Evolutionary conservation across 2,329 filamentous ascomycete species (phyloP).

Genomic region (Fusarium sp.): DNA sequence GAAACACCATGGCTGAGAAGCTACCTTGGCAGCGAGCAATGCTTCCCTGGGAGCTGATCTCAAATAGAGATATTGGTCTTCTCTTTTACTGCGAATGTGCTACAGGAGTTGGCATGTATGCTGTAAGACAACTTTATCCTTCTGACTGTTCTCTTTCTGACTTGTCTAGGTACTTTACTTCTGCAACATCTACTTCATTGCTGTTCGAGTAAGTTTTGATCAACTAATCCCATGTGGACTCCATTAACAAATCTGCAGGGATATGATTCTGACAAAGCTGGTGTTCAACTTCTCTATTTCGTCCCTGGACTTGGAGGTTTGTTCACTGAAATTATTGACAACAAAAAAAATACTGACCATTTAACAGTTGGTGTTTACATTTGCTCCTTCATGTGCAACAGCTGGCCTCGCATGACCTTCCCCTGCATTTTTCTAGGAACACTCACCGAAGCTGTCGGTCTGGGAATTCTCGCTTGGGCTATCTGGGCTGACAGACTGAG

Average conservation of each 20-base stretch:
- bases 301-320: constrained; percentile 70
- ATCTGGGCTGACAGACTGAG: constrained; percentile 59
- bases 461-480: constrained; percentile 68
- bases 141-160: constrained; percentile 50
- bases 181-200: constrained; percentile 73
- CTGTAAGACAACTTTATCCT: constrained; percentile 45
- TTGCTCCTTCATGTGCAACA: constrained; percentile 69
- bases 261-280: constrained; percentile 62
- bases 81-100: constrained; percentile 71
- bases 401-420: constrained; percentile 71
- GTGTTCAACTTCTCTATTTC: constrained; percentile 70
- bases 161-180: constrained; percentile 69
- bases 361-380: constrained; percentile 62
- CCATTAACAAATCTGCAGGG: constrained; percentile 48
- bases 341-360: neutral
- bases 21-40: constrained; percentile 69
- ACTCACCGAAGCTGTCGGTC: constrained; percentile 66
- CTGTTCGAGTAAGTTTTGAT: constrained; percentile 57
- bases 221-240: too few relatives aligned
- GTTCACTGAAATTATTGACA: neutral
- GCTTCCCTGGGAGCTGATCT: constrained; percentile 71
- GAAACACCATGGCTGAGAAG: constrained; percentile 56
- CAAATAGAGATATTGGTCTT: constrained; percentile 67
- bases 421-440: constrained; percentile 66
- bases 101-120: constrained; percentile 66